These are phyloP conservation scores for Platanthera zijinensis DNA, from an alignment of 106 monocot species.

Conservation along the genomic window DNA sequence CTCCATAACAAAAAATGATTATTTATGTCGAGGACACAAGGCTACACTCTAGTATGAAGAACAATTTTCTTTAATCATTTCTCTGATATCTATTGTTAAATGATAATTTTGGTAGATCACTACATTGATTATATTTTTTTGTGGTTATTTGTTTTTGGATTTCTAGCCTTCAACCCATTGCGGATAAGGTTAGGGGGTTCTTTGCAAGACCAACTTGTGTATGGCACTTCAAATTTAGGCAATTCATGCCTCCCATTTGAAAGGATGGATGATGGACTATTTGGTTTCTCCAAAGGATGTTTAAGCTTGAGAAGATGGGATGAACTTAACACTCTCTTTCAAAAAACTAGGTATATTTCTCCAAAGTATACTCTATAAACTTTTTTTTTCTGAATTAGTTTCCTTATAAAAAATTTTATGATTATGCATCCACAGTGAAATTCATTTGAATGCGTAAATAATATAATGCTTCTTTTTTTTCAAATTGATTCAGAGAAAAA, in stretches of 20 bases:
- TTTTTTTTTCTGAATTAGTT: neutral
- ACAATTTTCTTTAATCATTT: neutral
- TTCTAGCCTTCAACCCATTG: slow-evolving; percentile 47
- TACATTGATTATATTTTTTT: neutral
- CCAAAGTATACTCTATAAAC: neutral
- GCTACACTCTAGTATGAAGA: no score
- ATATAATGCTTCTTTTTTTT: neutral
- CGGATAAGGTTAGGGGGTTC: slow-evolving; percentile 86
- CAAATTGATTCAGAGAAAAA: neutral
- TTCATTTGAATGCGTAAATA: neutral
- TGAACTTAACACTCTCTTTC: slow-evolving; percentile 55
- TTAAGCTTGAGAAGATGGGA: slow-evolving; percentile 76
- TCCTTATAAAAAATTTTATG: no score
- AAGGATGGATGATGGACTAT: slow-evolving; percentile 44
- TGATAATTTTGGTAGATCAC: slow-evolving; percentile 1
- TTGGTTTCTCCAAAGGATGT: slow-evolving; percentile 80
- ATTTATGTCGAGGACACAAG: neutral
- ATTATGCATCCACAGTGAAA: neutral
- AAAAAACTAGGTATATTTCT: slow-evolving; percentile 50
- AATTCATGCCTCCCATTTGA: slow-evolving; percentile 47
- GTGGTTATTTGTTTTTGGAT: neutral
- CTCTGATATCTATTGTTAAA: neutral
- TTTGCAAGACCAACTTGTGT: slow-evolving; percentile 83
- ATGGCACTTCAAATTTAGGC: slow-evolving; percentile 36
- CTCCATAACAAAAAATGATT: no score